These are phyloP conservation scores for Rhamnella rubrinervis DNA, from an alignment of 331 rosid species.

Conservation along the genomic window DNA sequence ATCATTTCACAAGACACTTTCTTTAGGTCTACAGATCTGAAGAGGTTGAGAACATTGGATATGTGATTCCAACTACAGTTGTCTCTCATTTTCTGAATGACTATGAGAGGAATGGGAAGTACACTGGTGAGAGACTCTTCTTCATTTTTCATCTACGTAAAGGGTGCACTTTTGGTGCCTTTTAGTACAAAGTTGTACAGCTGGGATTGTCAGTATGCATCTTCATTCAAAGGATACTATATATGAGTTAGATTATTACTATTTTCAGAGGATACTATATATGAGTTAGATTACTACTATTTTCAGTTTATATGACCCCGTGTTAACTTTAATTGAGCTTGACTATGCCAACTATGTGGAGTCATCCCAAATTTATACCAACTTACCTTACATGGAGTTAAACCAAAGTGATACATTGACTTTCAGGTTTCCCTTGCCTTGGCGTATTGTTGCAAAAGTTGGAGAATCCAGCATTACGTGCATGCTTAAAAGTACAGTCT, in stretches of 20 bases:
- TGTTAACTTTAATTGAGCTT: too few species aligned
- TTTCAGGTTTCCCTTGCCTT: slow-evolving; percentile 90
- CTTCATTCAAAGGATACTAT: too few species aligned
- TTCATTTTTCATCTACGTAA: neutral
- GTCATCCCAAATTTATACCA: neutral
- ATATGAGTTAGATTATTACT: too few species aligned
- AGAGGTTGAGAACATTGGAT: slow-evolving; percentile 97
- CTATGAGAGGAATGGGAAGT: slow-evolving; percentile 80
- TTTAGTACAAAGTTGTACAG: too few species aligned
- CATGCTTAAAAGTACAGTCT: slow-evolving; percentile 73
- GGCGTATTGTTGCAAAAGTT: slow-evolving; percentile 94
- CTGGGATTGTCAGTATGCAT: too few species aligned
- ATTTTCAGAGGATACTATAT: too few species aligned
- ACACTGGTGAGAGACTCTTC: slow-evolving; percentile 73
- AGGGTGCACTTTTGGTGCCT: too few species aligned
- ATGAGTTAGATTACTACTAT: too few species aligned
- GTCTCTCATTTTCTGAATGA: slow-evolving; percentile 93
- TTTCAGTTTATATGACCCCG: too few species aligned
- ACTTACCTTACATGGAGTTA: neutral
- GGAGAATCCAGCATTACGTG: slow-evolving; percentile 91
- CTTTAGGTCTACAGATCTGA: slow-evolving; percentile 97
- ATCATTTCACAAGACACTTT: slow-evolving; percentile 47
- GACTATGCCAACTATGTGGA: neutral
- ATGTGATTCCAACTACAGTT: slow-evolving; percentile 93
- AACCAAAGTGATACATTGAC: slow-evolving; percentile 16